Percentiles rank a stretch among this genome's conserved stretches.
phyloP scores from a whole-genome alignment of 2,329 filamentous ascomycete genomes.

The Exophiala sp. region DNA sequence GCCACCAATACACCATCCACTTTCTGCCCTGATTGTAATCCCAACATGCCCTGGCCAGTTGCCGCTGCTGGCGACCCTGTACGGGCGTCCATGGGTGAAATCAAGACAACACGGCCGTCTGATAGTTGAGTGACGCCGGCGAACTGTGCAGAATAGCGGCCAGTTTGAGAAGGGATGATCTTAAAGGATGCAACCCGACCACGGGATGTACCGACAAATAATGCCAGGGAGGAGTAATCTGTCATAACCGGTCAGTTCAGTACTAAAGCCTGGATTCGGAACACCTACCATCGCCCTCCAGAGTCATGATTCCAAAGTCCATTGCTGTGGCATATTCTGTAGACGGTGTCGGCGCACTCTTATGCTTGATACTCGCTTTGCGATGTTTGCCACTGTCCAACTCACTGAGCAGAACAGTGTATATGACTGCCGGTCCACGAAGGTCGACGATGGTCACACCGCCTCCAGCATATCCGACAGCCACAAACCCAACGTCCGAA shows the following conservation, averaged over 20 bases:
- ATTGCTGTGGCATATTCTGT: constrained; percentile 73
- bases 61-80: constrained; percentile 70
- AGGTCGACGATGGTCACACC: constrained; percentile 78
- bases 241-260: constrained; percentile 27
- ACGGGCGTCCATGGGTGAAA: constrained; percentile 73
- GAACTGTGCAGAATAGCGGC: constrained; percentile 65
- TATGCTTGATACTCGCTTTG: constrained; percentile 59
- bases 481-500: constrained; percentile 90
- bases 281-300: constrained; percentile 69
- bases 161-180: constrained; percentile 64
- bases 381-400: constrained; percentile 75
- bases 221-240: constrained; percentile 86
- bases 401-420: constrained; percentile 64
- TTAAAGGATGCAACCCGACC: constrained; percentile 88
- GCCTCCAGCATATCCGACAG: constrained; percentile 76
- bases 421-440: constrained; percentile 78
- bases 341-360: constrained; percentile 30
- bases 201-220: constrained; percentile 81
- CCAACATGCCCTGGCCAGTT: constrained; percentile 67
- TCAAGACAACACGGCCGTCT: constrained; percentile 61
- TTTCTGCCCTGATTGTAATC: constrained; percentile 65
- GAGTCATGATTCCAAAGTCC: constrained; percentile 87
- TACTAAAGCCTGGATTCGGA: not conserved
- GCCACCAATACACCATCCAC: constrained; percentile 76
- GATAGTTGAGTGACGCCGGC: constrained; percentile 63